phyloP scores from a whole-genome alignment of 129 eudicot species.

The Logfia minima region DNA sequence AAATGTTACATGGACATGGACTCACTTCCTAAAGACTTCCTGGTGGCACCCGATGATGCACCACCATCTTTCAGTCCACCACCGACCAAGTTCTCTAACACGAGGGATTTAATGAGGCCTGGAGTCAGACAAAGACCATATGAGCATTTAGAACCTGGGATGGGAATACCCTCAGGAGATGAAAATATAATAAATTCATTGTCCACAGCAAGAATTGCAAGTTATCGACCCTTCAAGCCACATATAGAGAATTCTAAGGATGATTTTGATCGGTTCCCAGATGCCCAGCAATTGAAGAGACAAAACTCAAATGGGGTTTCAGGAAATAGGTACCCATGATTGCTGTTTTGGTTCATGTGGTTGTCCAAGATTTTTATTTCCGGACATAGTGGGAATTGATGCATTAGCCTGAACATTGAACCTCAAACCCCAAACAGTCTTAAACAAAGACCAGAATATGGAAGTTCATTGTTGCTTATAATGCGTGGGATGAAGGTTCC shows the following conservation, averaged over 20 bases:
- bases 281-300: slow-evolving; percentile 55
- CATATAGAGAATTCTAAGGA: slow-evolving; percentile 41
- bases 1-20: slow-evolving; percentile 83
- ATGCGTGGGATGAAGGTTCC: neutral
- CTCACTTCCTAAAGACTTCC: slow-evolving; percentile 82
- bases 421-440: neutral
- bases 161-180: slow-evolving; percentile 66
- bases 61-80: slow-evolving; percentile 41
- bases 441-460: neutral
- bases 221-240: slow-evolving; percentile 41
- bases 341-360: slow-evolving; percentile 7
- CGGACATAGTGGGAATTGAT: neutral
- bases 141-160: slow-evolving; percentile 56
- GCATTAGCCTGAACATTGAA: neutral
- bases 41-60: slow-evolving; percentile 44
- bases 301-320: slow-evolving; percentile 36
- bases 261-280: slow-evolving; percentile 51
- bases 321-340: slow-evolving; percentile 49
- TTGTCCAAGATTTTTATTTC: neutral
- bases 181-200: slow-evolving; percentile 48
- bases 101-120: slow-evolving; percentile 52
- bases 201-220: slow-evolving; percentile 48
- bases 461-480: neutral
- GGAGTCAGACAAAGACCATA: slow-evolving; percentile 55
- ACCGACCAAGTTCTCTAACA: slow-evolving; percentile 46